These are phyloP conservation scores for Vachellia pachyceras DNA, from an alignment of 306 rosid genomes.

Conservation along the genomic window DNA sequence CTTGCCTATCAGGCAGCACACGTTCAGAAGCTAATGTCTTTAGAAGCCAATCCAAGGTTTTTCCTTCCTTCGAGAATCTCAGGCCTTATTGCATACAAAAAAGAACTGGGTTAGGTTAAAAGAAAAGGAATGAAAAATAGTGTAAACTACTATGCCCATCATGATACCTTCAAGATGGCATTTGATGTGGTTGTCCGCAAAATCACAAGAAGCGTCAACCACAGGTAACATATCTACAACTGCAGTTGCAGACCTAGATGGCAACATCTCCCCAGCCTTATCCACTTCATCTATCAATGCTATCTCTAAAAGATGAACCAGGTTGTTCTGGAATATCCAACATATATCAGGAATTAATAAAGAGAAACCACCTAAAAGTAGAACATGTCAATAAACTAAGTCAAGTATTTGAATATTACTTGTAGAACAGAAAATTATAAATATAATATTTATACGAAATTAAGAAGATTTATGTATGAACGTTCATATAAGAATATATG, in stretches of 20 bases:
- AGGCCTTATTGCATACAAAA: slow-evolving; percentile 55
- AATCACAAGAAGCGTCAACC: slow-evolving; percentile 48
- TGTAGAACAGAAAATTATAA: neutral
- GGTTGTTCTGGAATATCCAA: slow-evolving; percentile 66
- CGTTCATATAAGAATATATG: neutral
- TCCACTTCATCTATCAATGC: slow-evolving; percentile 72
- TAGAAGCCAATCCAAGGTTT: slow-evolving; percentile 71
- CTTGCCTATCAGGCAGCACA: slow-evolving; percentile 65
- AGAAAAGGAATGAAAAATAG: slow-evolving; percentile 31
- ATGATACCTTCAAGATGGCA: slow-evolving; percentile 89
- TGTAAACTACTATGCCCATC: no score
- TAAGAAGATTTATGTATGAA: neutral
- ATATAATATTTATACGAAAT: neutral
- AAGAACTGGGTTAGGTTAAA: slow-evolving; percentile 35
- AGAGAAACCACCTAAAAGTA: slow-evolving; percentile 1
- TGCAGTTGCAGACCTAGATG: slow-evolving; percentile 50
- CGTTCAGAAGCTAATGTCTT: slow-evolving; percentile 76
- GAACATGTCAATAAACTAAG: slow-evolving; percentile 21
- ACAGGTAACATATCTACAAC: slow-evolving; percentile 64
- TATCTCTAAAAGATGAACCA: slow-evolving; percentile 79
- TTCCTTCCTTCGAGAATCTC: slow-evolving; percentile 76
- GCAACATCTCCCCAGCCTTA: slow-evolving; percentile 54
- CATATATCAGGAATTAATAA: slow-evolving; percentile 39
- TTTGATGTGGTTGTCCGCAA: slow-evolving; percentile 54
- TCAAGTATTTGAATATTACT: slow-evolving; percentile 4